Evolutionary conservation across 2,329 filamentous ascomycete genomes (phyloP), one percentile per base, ranked within the genome.

Genomic region (Colletotrichum limetticola): DNA sequence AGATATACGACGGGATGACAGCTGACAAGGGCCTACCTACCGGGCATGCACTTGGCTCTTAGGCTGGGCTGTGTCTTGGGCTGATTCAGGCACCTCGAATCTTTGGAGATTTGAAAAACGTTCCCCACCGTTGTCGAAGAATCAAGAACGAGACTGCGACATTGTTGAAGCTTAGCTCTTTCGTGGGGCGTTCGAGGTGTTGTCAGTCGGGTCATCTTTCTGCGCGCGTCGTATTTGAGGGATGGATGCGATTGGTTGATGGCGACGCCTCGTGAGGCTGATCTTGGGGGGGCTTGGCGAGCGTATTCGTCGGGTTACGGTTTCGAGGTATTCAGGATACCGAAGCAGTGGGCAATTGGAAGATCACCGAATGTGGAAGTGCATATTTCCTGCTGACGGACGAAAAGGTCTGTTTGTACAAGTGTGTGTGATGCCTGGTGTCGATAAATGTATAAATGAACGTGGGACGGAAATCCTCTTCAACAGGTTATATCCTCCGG

Each of bases 251-350:
- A 71, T 71, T 73, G 67, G 67, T 24, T 26, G 35, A 22, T 8
- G 5, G n/a, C 26, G 8, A 12, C 49, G 30, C 30, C 32, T 26
- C 8, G 30, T 46, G 66, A 58, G 61, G 61, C 67, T 62, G 61
- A 58, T 62, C 46, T 76, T 1, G 19, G 42, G 42, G 42, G 42
- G 42, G 8, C 42, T 49, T 49, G 19, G 42, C 42, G 42, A 49
- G 74, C 78, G 42, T 76, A 81, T 52, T 78, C 72, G 74, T 77
- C 66, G 59, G 64, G 35, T 71, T 56, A 7, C 12, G 14, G 3
- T 35, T 35, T 35, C 11, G 32, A 35, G 12, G 32, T 11, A 35
- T 12, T 26, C 26, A 26, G 26, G 26, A 26, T 26, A 26, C 4
- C 26, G 26, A 4, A 35, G 32, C 1, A 35, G 32, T 35, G 32